Evolutionary conservation across 495 filamentous ascomycete species (phyloP).

Genomic region (Penicillium cosmopolitanum): DNA sequence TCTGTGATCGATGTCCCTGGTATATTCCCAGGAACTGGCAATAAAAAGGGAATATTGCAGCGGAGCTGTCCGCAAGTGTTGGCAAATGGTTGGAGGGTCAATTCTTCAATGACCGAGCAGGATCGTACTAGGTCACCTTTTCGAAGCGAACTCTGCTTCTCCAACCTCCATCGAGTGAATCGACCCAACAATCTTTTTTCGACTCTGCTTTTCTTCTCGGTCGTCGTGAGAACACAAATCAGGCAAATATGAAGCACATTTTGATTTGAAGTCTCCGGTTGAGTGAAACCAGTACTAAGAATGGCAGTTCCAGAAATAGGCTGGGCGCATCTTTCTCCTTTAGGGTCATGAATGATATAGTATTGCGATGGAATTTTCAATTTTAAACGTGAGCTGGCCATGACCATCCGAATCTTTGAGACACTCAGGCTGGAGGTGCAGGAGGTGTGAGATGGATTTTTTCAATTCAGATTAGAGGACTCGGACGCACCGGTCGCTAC

Average conservation of each 20-base stretch:
- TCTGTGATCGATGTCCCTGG: background rate
- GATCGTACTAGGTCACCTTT: background rate
- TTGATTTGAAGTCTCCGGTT: background rate
- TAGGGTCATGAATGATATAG: background rate
- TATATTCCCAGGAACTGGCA: background rate
- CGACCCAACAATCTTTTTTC: background rate
- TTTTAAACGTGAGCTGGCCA: background rate
- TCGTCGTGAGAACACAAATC: background rate
- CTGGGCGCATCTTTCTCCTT: background rate
- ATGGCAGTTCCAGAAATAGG: background rate
- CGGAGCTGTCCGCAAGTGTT: background rate
- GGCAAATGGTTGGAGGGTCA: background rate
- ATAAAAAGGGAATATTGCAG: background rate
- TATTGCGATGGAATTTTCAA: background rate
- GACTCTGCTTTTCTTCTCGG: background rate
- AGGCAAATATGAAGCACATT: background rate
- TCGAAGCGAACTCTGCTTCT: background rate
- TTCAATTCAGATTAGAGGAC: too few relatives aligned
- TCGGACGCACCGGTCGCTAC: too few relatives aligned
- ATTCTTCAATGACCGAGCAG: background rate
- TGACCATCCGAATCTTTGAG: background rate
- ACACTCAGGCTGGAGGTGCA: too few relatives aligned
- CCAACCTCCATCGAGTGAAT: background rate
- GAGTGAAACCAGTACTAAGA: background rate
- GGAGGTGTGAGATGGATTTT: too few relatives aligned